A percentile compares a stretch with the other conserved stretches of the same genome.
These are phyloP conservation scores for Mrakia hoshinonis DNA, from an alignment of 768 basidiomycete species.

Conservation along the genomic window DNA sequence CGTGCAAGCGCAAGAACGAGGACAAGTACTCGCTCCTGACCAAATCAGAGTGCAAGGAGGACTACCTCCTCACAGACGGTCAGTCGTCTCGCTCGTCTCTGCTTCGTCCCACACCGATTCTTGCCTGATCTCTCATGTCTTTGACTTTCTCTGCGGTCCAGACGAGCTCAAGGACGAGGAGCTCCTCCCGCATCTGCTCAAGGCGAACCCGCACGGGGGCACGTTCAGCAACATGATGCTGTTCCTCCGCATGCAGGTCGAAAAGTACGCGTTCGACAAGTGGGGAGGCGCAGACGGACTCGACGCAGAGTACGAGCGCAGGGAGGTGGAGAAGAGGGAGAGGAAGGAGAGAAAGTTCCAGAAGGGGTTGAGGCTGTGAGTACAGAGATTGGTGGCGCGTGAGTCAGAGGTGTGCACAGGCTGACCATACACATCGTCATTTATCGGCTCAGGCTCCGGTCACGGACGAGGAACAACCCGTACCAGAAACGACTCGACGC, in stretches of 20 bases:
- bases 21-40: slow-evolving; percentile 92
- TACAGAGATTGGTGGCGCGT: not conserved
- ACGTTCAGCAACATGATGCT: slow-evolving; percentile 99
- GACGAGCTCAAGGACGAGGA: slow-evolving; percentile 90
- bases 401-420: too few relatives aligned
- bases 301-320: slow-evolving; percentile 74
- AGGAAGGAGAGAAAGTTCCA: slow-evolving; percentile 94
- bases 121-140: not conserved
- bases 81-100: slow-evolving; percentile 37
- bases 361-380: slow-evolving; percentile 64
- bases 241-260: slow-evolving; percentile 64
- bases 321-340: slow-evolving; percentile 71
- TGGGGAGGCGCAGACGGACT: slow-evolving; percentile 91
- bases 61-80: slow-evolving; percentile 92
- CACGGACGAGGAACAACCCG: slow-evolving; percentile 74
- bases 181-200: slow-evolving; percentile 80
- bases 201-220: slow-evolving; percentile 88
- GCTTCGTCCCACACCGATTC: not conserved
- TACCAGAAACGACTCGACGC: slow-evolving; percentile 80
- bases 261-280: slow-evolving; percentile 94
- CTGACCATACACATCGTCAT: not conserved
- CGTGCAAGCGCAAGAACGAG: slow-evolving; percentile 78
- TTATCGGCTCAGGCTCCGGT: slow-evolving; percentile 48
- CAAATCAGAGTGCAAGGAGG: slow-evolving; percentile 97
- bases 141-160: slow-evolving; percentile 36